Base-by-base conservation (phyloP, 768 basidiomycete species). In the Suillus bovinus region DNA sequence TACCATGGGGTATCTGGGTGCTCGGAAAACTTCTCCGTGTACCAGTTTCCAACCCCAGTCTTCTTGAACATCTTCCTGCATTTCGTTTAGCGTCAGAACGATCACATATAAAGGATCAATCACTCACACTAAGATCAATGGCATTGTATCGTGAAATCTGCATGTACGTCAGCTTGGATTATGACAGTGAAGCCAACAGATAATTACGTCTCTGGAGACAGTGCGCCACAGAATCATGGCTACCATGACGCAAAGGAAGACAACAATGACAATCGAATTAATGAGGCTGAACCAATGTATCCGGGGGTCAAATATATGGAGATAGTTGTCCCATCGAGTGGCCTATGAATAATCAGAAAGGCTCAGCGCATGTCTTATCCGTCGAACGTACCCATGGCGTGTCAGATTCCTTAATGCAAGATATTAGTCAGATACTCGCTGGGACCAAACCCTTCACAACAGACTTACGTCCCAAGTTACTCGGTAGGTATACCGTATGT, bases 1-100 rank as follows among this genome's bases (percentile, higher is more conserved):
- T 9, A 89, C 65, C 82, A 95, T 85, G 0, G 94, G 86, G 59
- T 88, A 82, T 50, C 78, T 77, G 1, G 96, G 96, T 1, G 88
- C 80, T 24, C 96, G 86, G 81, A 98, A 99, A 20, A 99, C 93
- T 76, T 99, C 96, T 24, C 94, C 95, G 67, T 97, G 94, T 27
- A 99, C 88, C 20, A 99, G 84, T 71, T 99, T 99, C 96, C 96
- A 99, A 2, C 96, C 96, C 85, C 90, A 96, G 68, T 99, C 96
- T 78, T 99, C 96, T 75, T 96, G 94, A 3, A 97, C 91, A 69
- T 96, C 94, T 70, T 96, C 94, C 91, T 94, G 66, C 38, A 61
- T 36, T 36, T 29, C 2, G 39, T 36, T 52, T 9, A 20, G 62
- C 22, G 53, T 62, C 38, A 27, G 47, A 55, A 61, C 22, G 57